phyloP scores from a whole-genome alignment of 2,329 filamentous ascomycete species.

The Chrysoporthe cubensis region DNA sequence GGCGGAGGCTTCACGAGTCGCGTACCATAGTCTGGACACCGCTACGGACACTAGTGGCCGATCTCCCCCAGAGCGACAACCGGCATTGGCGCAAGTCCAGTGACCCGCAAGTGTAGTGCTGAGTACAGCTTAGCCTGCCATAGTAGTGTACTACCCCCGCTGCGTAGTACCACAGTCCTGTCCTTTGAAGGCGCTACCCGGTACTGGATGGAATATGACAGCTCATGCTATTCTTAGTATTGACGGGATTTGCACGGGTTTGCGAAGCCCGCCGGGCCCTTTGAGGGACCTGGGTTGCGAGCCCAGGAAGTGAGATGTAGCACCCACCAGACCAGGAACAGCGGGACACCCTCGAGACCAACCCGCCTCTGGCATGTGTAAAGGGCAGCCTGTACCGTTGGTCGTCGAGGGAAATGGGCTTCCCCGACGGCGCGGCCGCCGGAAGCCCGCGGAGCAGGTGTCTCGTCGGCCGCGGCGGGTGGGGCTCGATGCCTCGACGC shows the following conservation, averaged over 20 bases:
- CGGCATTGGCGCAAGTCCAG: not conserved
- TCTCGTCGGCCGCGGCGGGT: not conserved
- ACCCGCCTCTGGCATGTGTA: not conserved
- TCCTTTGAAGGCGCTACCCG: not conserved
- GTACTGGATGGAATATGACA: not conserved
- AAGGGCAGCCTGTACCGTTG: not conserved
- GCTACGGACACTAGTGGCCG: not conserved
- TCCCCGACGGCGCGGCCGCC: not conserved
- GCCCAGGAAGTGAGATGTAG: not conserved
- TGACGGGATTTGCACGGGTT: not conserved
- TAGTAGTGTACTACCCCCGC: not conserved
- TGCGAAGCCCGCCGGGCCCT: not conserved
- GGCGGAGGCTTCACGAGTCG: conserved; percentile 5
- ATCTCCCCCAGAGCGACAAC: conserved; percentile 2
- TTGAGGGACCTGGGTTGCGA: not conserved
- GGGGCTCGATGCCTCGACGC: not conserved
- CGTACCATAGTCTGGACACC: not conserved
- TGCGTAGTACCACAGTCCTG: not conserved
- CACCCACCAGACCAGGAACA: not conserved
- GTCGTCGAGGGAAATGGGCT: not conserved
- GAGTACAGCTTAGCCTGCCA: not conserved
- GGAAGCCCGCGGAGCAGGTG: not conserved
- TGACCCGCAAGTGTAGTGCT: not conserved
- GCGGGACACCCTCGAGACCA: not conserved
- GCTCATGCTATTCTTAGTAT: conserved; percentile 8